phyloP scores from a whole-genome alignment of 345 rosid genomes.

The Populus ilicifolia region DNA sequence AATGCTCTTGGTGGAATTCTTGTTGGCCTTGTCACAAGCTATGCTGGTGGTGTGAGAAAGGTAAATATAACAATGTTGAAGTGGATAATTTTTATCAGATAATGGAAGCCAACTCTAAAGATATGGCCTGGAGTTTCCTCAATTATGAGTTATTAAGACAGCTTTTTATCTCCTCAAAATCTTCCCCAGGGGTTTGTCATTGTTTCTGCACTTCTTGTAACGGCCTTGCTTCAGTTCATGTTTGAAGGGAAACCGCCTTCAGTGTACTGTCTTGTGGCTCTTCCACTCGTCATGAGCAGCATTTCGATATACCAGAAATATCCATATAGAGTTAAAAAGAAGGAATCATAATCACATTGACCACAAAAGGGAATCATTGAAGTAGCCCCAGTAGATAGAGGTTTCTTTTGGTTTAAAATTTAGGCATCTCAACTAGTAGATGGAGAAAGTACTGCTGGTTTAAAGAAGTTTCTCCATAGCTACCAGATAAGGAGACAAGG shows the following conservation, averaged over 20 bases:
- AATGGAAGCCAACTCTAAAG: background rate
- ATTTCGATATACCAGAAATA: constrained; percentile 85
- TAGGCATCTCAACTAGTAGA: background rate
- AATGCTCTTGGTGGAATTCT: constrained; percentile 96
- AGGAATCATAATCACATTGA: constrained; percentile 47
- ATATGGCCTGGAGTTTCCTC: background rate
- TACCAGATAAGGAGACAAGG: too few relatives aligned
- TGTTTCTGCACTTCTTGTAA: constrained; percentile 89
- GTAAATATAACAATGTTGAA: constrained; percentile 27
- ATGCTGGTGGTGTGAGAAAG: constrained; percentile 98
- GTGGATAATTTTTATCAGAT: background rate
- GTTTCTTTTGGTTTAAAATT: background rate
- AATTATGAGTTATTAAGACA: too few relatives aligned
- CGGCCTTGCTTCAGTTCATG: constrained; percentile 80
- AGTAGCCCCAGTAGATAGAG: background rate
- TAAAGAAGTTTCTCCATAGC: too few relatives aligned
- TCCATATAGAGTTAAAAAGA: constrained; percentile 65
- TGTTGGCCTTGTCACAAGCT: constrained; percentile 89
- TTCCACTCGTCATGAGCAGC: constrained; percentile 80
- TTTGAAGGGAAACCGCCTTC: constrained; percentile 94
- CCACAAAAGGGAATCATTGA: background rate
- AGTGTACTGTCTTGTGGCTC: constrained; percentile 59
- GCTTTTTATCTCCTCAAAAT: background rate
- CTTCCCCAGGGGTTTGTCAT: constrained; percentile 82
- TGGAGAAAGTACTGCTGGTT: too few relatives aligned